phyloP scores from a whole-genome alignment of 805 yeast genomes.

The Ogataea kodamae region DNA sequence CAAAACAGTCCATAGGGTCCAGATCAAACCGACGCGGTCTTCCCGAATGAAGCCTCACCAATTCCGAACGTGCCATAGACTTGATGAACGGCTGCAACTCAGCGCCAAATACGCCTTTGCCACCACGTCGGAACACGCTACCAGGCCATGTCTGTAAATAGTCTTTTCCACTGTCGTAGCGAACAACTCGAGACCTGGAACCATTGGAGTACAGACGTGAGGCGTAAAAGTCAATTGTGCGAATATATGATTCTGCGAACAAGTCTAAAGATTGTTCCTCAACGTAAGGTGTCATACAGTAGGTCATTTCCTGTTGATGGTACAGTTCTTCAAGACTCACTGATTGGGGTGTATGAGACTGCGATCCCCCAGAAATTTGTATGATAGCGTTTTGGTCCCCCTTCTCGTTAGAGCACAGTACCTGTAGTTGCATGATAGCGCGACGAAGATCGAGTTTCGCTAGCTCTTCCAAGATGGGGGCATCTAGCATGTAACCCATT shows the following conservation, averaged over 20 bases:
- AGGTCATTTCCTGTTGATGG: constrained; percentile 7
- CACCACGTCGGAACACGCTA: constrained; percentile 20
- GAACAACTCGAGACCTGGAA: constrained; percentile 18
- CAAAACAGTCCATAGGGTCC: constrained; percentile 18
- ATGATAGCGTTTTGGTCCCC: constrained; percentile 21
- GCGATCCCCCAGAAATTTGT: constrained; percentile 2
- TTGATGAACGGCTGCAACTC: constrained; percentile 29
- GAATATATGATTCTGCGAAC: background rate
- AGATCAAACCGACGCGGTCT: constrained; percentile 12
- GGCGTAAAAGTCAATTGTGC: constrained; percentile 26
- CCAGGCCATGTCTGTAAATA: constrained; percentile 23
- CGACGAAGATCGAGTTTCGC: constrained; percentile 24
- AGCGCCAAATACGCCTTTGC: constrained; percentile 12
- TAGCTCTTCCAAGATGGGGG: constrained; percentile 16
- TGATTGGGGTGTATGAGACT: background rate
- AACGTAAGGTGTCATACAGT: background rate
- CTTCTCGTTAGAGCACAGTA: constrained; percentile 22
- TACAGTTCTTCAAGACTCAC: constrained; percentile 1
- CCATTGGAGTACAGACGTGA: constrained; percentile 26
- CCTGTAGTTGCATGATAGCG: constrained; percentile 30
- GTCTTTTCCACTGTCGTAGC: constrained; percentile 22
- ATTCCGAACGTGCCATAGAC: constrained; percentile 30
- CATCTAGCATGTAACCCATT: constrained; percentile 27
- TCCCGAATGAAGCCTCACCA: constrained; percentile 10
- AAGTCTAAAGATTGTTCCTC: background rate